Evolutionary conservation across 2,329 filamentous ascomycete genomes (phyloP).

Genomic region (Chaetomium sp.): DNA sequence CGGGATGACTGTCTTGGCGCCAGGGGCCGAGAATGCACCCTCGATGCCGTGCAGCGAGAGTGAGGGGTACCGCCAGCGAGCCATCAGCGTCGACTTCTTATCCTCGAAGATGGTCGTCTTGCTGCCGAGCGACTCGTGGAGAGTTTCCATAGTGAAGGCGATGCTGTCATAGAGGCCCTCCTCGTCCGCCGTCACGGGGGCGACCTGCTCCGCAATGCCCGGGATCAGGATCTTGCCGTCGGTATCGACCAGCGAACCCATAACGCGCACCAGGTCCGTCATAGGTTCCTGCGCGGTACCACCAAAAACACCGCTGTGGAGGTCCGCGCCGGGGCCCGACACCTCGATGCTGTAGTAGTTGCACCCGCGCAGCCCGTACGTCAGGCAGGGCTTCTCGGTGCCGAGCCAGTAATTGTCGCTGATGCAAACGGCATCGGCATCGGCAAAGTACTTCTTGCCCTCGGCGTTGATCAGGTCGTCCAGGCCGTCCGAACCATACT

Average conservation of each 20-base stretch:
- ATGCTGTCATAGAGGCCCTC: slow-evolving; percentile 85
- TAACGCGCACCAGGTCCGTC: slow-evolving; percentile 86
- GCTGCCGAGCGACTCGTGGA: slow-evolving; percentile 89
- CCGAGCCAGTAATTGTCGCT: slow-evolving; percentile 99
- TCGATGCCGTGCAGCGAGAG: slow-evolving; percentile 93
- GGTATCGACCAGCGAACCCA: slow-evolving; percentile 83
- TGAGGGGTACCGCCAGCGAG: slow-evolving; percentile 91
- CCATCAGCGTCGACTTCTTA: slow-evolving; percentile 93
- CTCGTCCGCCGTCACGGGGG: slow-evolving; percentile 83
- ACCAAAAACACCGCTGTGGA: slow-evolving; percentile 96
- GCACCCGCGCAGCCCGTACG: slow-evolving; percentile 94
- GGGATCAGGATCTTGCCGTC: slow-evolving; percentile 91
- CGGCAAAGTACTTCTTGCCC: slow-evolving; percentile 91
- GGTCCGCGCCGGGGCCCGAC: slow-evolving; percentile 86
- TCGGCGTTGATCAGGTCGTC: slow-evolving; percentile 93
- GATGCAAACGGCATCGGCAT: slow-evolving; percentile 95
- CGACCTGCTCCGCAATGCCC: slow-evolving; percentile 93
- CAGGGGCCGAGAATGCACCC: slow-evolving; percentile 88
- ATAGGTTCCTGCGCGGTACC: slow-evolving; percentile 97
- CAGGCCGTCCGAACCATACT: slow-evolving; percentile 94
- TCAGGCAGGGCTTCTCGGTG: slow-evolving; percentile 96
- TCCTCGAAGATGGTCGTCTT: slow-evolving; percentile 83
- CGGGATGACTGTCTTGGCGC: slow-evolving; percentile 97
- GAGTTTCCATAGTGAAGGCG: slow-evolving; percentile 92
- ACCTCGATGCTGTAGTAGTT: slow-evolving; percentile 97